Conservation (phyloP, 805 yeast species). For the Saturnispora halmiae region DNA sequence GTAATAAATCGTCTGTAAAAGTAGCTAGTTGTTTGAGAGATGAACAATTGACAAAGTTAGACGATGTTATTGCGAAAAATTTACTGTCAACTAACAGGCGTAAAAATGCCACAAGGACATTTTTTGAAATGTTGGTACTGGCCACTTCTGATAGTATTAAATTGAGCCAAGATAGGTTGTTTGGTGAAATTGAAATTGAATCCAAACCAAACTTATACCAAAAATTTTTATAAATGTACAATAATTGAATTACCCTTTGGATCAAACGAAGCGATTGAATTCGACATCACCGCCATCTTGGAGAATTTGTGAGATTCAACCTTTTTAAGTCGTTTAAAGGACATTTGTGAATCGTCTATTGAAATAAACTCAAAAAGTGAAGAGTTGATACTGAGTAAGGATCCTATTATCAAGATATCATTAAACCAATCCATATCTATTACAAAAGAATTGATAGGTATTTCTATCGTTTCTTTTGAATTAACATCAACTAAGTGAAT, state of each 20-base stretch:
- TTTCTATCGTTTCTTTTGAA: background rate
- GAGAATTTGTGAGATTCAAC: conserved; percentile 1
- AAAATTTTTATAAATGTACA: conserved; percentile 16
- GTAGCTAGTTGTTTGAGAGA: conserved; percentile 40
- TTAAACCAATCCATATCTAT: conserved; percentile 4
- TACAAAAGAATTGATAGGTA: conserved; percentile 1
- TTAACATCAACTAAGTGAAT: conserved; percentile 5
- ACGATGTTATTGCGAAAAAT: conserved; percentile 27
- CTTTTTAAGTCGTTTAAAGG: background rate
- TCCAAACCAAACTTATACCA: conserved; percentile 15
- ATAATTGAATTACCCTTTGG: background rate
- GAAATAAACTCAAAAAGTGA: background rate
- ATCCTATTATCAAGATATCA: background rate
- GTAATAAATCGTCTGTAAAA: conserved; percentile 42
- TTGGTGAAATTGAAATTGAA: conserved; percentile 47
- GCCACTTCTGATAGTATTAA: conserved; percentile 68
- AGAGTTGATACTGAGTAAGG: background rate
- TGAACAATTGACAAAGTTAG: conserved; percentile 23
- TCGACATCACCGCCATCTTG: background rate
- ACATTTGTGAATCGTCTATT: background rate
- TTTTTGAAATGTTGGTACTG: conserved; percentile 74
- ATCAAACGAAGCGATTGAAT: background rate
- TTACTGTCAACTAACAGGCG: conserved; percentile 34
- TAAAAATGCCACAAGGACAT: conserved; percentile 59
- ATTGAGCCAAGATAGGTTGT: conserved; percentile 50